phyloP scores from a whole-genome alignment of 2,329 filamentous ascomycete species.

The Cytospora leucostoma region DNA sequence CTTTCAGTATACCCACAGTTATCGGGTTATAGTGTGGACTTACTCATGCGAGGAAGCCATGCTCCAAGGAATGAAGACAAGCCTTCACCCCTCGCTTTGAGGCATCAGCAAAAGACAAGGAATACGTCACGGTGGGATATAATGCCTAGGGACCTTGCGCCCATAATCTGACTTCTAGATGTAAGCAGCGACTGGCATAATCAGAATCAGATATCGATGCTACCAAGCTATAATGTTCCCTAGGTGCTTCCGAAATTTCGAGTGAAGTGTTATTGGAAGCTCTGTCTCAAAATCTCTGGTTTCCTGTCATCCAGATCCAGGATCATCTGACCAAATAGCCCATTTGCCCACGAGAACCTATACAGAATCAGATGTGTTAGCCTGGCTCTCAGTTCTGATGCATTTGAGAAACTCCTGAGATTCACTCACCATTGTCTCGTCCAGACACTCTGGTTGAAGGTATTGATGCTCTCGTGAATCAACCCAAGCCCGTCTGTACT shows the following conservation, averaged over 20 bases:
- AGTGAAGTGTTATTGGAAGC: conserved; percentile 37
- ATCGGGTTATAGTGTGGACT: too few relatives aligned
- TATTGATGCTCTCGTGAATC: conserved; percentile 79
- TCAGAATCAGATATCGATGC: too few relatives aligned
- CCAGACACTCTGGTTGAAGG: conserved; percentile 53
- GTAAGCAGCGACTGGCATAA: too few relatives aligned
- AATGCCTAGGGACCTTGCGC: too few relatives aligned
- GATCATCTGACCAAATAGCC: conserved; percentile 81
- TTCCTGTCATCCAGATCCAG: conserved; percentile 72
- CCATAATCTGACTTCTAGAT: too few relatives aligned
- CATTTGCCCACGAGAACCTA: conserved; percentile 91
- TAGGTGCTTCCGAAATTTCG: background rate
- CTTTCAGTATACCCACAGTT: too few relatives aligned
- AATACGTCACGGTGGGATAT: too few relatives aligned
- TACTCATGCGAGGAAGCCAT: too few relatives aligned
- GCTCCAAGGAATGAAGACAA: too few relatives aligned
- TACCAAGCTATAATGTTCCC: background rate
- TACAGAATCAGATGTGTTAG: conserved; percentile 33
- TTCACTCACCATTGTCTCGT: conserved; percentile 45
- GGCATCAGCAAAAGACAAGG: too few relatives aligned
- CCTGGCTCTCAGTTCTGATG: background rate
- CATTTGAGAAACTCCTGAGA: background rate
- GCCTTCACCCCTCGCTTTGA: too few relatives aligned
- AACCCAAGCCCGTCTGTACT: conserved; percentile 73
- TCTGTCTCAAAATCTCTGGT: conserved; percentile 51